phyloP scores from a whole-genome alignment of 306 rosid genomes.

The Citrullus mucosospermus region DNA sequence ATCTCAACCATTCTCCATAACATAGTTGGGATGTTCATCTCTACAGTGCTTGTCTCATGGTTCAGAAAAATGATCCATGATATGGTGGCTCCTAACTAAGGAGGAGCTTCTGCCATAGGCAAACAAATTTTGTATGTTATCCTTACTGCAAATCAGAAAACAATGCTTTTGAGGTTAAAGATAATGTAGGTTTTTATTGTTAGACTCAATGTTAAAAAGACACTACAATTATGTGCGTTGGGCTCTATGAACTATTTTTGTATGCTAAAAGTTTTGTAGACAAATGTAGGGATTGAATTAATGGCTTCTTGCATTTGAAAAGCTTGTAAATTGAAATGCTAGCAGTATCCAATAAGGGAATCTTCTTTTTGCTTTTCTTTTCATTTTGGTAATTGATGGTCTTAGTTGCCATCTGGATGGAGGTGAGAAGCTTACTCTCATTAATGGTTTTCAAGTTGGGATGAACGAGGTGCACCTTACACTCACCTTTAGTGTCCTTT shows the following conservation, averaged over 20 bases:
- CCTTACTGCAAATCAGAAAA: not conserved
- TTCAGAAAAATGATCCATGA: not conserved
- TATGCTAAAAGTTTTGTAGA: not conserved
- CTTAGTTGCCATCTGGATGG: not conserved
- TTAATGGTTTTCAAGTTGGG: not conserved
- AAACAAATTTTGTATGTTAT: not conserved
- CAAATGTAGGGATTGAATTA: not conserved
- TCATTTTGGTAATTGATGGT: not conserved
- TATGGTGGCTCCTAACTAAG: not conserved
- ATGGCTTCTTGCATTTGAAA: not conserved
- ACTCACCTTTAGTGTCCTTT: not conserved
- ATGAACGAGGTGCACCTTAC: not conserved
- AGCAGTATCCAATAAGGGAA: not conserved
- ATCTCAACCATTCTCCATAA: not conserved
- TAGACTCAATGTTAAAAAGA: not conserved
- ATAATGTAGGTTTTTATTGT: not conserved
- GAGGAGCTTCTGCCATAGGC: not conserved
- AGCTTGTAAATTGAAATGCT: not conserved
- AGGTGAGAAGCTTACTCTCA: not conserved
- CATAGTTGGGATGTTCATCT: not conserved
- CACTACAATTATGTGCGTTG: not conserved
- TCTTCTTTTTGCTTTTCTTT: not conserved
- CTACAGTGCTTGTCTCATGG: not conserved
- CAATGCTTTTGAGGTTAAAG: not conserved
- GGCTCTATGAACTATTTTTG: not conserved